Conservation (phyloP, 495 filamentous ascomycete genomes). For the Pseudotulostoma volvatum region DNA sequence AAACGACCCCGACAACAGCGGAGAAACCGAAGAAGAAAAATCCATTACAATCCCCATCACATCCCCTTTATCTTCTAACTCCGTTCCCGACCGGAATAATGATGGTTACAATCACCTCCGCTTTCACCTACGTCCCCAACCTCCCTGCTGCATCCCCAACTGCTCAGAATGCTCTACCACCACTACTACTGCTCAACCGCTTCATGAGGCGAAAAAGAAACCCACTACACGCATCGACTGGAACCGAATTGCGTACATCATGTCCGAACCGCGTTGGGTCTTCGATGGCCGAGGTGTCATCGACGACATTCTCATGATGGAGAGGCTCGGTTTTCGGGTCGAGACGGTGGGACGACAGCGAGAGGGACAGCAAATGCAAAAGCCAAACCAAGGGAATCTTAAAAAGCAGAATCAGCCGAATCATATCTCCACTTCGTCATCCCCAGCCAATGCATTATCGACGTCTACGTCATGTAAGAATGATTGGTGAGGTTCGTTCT, state of each 20-base stretch:
- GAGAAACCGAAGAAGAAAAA: too few relatives aligned
- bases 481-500: too few relatives aligned
- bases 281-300: constrained; percentile 57
- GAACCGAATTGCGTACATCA: constrained; percentile 31
- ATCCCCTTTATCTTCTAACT: not conserved
- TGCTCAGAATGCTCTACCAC: constrained; percentile 14
- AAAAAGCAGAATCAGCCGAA: too few relatives aligned
- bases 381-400: too few relatives aligned
- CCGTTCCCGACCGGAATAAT: not conserved
- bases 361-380: not conserved
- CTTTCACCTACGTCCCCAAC: constrained; percentile 1
- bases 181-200: too few relatives aligned
- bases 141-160: constrained; percentile 6
- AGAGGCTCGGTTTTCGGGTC: constrained; percentile 35
- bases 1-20: too few relatives aligned
- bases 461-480: too few relatives aligned
- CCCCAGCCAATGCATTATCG: too few relatives aligned
- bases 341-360: constrained; percentile 13
- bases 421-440: too few relatives aligned
- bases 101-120: not conserved
- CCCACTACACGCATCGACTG: constrained; percentile 38
- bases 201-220: too few relatives aligned
- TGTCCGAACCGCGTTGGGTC: constrained; percentile 51
- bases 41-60: too few relatives aligned
- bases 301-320: constrained; percentile 33